Evolutionary conservation across 768 basidiomycete species (phyloP), one percentile per base, ranked within the genome.

Genomic region (Mycena amicta): DNA sequence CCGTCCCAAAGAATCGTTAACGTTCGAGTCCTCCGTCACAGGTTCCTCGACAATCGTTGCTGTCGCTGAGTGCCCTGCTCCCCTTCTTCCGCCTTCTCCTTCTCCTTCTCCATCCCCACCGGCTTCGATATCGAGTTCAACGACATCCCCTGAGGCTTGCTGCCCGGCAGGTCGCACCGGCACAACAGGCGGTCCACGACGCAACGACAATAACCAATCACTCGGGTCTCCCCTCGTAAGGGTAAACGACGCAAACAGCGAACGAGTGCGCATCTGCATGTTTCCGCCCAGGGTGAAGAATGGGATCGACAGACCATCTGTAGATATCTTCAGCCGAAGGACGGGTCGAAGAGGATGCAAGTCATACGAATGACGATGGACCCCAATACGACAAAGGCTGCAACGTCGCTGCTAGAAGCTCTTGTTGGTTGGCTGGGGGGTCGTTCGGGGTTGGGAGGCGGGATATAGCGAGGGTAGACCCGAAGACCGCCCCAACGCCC

Each of bases 401-500:
- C 13, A 97, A 78, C 5, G 76, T 79, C 4, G 83, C 81, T 0
- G 88, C 83, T n/a, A 98, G 80, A 16, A 88, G 64, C 61, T 97
- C 92, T 47, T 85, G 77, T 64, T 91, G 87, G 41, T 80, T 81
- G 53, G 77, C 73, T 0, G 92, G 89, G 0, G 92, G 89, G 53
- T 74, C 69, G 2, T 75, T 70, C 1, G 89, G 85, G 11, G 65
- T 67, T 4, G 88, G 84, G 0, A 95, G 76, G 51, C 80, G 82
- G 23, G 80, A 80, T 8, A 86, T 69, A 3, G 93, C 91, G 26
- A 93, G 72, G 0, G 85, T 87, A 11, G 89, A 86, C 55, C 98
- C 88, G 71, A 98, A 99, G 45, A 98, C 78, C 5, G 96, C 90
- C 0, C 89, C 87, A 23, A 97, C 94, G 52, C 95, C 95, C 91